Evolutionary conservation across 2,329 filamentous ascomycete species (phyloP), one percentile per base, ranked within the genome.

Genomic region (Westerdykella sp.): DNA sequence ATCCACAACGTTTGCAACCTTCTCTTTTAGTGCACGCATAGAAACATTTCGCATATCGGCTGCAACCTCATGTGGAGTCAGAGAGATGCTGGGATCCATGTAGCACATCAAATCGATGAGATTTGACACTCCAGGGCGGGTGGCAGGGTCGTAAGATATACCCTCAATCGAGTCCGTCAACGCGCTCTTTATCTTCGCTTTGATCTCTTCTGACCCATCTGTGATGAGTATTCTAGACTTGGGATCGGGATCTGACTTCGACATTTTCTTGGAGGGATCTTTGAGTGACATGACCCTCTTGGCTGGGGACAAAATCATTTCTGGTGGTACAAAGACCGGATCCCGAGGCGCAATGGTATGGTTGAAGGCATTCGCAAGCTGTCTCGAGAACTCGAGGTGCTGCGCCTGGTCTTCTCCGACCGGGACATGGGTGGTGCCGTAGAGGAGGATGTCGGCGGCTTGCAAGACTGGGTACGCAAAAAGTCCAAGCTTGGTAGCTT

Each of bases 391-490:
- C 64, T 98, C 93, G 16, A 98, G 79, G 68, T 98, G 93, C 58
- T 98, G 93, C 43, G 75, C 76, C 68, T 98, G 93, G 65, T 98
- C 93, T 54, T 94, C 86, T n/a, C 93, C 93, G 2, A 98, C 91
- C 10, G 93, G 93, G 18, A 98, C 91, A 69, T 96, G 87, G 1
- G 91, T 96, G 48, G 91, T 85, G 54, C 84, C 85, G 55, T 44
- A 90, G 6, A 97, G 78, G 31, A 97, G 76, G 38, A 98, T 86
- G 67, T 98, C 93, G 35, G 93, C 93, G 15, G 93, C 91, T 69
- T 96, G 90, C 1, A 98, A 78, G 31, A 98, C 89, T 1, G 93
- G 93, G 63, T 98, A 98, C 6, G 90, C 94, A 64, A 97, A 95
- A 4, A 98, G 75, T 13, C 93, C 91, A 4, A 96, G 79, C 65